These are phyloP conservation scores for Psilocybe subaeruginosa DNA, from an alignment of 768 basidiomycete species.

Conservation along the genomic window DNA sequence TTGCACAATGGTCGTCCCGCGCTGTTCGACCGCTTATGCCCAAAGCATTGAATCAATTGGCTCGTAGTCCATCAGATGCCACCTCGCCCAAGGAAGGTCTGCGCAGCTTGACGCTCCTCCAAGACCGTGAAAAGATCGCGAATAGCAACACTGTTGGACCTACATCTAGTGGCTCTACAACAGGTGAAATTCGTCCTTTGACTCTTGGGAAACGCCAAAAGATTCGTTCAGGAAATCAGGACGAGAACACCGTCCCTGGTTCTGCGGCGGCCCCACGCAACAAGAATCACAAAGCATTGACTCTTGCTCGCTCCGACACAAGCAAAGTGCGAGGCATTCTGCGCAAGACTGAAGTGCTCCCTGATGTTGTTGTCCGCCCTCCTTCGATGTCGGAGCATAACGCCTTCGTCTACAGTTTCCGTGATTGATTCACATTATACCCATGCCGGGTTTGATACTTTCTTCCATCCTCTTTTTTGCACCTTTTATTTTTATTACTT, in stretches of 20 bases:
- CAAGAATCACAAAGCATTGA: conserved; percentile 60
- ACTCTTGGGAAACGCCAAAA: conserved; percentile 57
- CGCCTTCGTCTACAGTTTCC: conserved; percentile 47
- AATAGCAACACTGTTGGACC: conserved; percentile 18
- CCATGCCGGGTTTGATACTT: background rate
- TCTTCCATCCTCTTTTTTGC: background rate
- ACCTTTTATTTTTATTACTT: conserved; percentile 14
- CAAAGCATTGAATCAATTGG: conserved; percentile 46
- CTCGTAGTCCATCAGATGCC: conserved; percentile 44
- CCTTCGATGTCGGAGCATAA: conserved; percentile 54
- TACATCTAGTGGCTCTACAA: conserved; percentile 21
- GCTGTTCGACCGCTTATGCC: conserved; percentile 57
- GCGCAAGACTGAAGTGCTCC: conserved; percentile 57
- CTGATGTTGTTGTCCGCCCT: conserved; percentile 58
- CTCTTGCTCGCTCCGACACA: conserved; percentile 65
- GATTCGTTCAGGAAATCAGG: conserved; percentile 31
- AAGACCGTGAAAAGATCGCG: conserved; percentile 46
- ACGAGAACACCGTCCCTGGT: conserved; percentile 44
- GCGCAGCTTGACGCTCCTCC: conserved; percentile 64
- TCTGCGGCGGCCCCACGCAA: conserved; percentile 26
- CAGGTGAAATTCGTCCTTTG: conserved; percentile 54
- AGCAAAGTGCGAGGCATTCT: conserved; percentile 61
- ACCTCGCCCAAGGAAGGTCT: conserved; percentile 47
- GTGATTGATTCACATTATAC: conserved; percentile 34
- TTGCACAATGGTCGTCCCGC: conserved; percentile 51